Conservation (phyloP, 2,329 filamentous ascomycete species). For the Aspergillus quadrilineatus region DNA sequence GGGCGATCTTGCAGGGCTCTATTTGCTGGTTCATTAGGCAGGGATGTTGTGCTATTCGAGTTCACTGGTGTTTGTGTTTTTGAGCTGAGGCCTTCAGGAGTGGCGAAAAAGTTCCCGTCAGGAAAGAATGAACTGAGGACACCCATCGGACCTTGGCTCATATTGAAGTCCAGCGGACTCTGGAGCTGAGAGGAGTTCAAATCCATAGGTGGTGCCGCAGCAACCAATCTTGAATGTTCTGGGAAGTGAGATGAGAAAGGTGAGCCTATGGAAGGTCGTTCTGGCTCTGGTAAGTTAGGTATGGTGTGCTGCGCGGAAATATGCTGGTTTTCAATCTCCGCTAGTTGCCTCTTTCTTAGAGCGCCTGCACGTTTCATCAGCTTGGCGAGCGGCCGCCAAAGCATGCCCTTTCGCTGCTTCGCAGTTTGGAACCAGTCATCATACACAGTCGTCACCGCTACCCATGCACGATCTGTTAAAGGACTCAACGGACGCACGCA, state of each 20-base stretch:
- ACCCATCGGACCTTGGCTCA: conserved; percentile 26
- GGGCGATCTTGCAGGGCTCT: conserved; percentile 18
- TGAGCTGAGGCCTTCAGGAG: conserved; percentile 16
- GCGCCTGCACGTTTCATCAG: conserved; percentile 60
- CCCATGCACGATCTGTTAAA: conserved; percentile 61
- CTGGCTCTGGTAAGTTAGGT: conserved; percentile 1
- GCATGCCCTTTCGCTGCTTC: conserved; percentile 52
- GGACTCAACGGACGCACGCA: conserved; percentile 58
- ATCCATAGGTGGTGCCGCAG: conserved; percentile 6
- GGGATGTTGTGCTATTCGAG: conserved; percentile 11
- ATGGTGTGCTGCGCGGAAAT: conserved; percentile 3
- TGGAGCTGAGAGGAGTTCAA: conserved; percentile 12
- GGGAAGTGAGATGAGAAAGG: conserved; percentile 24
- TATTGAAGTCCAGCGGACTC: conserved; percentile 23
- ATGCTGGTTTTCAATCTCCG: conserved; percentile 25
- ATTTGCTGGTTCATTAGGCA: conserved; percentile 15
- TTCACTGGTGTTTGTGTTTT: conserved; percentile 6
- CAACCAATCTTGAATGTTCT: conserved; percentile 15
- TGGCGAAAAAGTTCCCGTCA: conserved; percentile 25
- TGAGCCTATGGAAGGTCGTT: conserved; percentile 11
- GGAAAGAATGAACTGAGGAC: conserved; percentile 32
- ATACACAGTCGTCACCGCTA: conserved; percentile 52
- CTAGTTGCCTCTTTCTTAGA: conserved; percentile 52
- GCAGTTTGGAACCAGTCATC: conserved; percentile 35
- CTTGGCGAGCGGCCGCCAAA: conserved; percentile 64